Evolutionary conservation across 2,329 filamentous ascomycete genomes (phyloP).

Genomic region (Fusarium lateritium): DNA sequence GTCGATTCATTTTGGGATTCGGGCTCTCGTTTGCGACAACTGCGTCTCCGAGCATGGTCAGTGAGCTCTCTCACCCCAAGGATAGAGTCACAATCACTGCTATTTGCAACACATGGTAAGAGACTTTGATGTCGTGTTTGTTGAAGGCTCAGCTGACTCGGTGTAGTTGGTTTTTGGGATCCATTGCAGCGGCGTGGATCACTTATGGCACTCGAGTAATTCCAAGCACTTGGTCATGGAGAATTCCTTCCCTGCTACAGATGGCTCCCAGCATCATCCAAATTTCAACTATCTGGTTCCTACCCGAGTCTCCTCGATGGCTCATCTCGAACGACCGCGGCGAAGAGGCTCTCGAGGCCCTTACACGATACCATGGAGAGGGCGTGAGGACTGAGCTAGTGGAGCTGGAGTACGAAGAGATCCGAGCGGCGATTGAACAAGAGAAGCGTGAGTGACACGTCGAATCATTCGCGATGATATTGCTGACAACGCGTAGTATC

Average conservation of each 20-base stretch:
- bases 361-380: conserved; percentile 71
- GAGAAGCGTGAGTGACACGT: conserved; percentile 54
- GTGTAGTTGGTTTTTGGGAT: conserved; percentile 62
- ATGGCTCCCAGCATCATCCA: conserved; percentile 36
- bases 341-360: conserved; percentile 65
- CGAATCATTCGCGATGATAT: accelerated
- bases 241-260: conserved; percentile 52
- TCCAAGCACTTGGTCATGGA: conserved; percentile 55
- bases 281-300: conserved; percentile 58
- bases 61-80: conserved; percentile 67
- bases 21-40: conserved; percentile 68
- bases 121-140: accelerated
- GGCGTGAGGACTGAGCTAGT: conserved; percentile 67
- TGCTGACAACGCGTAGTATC: conserved; percentile 14
- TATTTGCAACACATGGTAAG: conserved; percentile 63
- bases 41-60: conserved; percentile 65
- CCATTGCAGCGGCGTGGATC: conserved; percentile 60
- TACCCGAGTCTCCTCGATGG: conserved; percentile 76
- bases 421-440: conserved; percentile 53
- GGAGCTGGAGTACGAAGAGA: conserved; percentile 66
- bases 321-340: conserved; percentile 58
- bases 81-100: conserved; percentile 67
- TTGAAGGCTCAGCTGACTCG: not conserved
- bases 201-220: conserved; percentile 61
- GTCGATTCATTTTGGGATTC: conserved; percentile 68